Conservation (phyloP, 176 grass and related monocot genomes). For the Alopecurus myosuroides region DNA sequence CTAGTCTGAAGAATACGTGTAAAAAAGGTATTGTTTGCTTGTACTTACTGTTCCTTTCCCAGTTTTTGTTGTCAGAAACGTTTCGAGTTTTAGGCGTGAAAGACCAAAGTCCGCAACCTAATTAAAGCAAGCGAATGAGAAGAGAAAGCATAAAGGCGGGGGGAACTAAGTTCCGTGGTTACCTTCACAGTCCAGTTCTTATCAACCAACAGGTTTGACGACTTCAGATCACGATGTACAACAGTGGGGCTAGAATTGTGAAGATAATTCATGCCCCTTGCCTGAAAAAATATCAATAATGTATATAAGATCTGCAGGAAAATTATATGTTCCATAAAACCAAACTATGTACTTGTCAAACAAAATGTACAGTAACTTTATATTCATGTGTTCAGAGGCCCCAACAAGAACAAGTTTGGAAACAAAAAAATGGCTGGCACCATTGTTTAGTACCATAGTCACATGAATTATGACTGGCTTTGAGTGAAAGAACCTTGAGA, state of each 20-base stretch:
- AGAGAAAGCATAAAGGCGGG: not conserved
- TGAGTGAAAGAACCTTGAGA: not conserved
- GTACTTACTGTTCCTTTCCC: conserved; percentile 94
- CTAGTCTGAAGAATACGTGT: not conserved
- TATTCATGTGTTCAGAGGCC: not conserved
- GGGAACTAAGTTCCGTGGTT: not conserved
- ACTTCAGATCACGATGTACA: conserved; percentile 95
- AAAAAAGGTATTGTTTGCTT: not conserved
- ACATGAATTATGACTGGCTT: not conserved
- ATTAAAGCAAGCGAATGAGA: conserved; percentile 28
- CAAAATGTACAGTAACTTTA: not conserved
- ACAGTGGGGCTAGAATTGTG: conserved; percentile 73
- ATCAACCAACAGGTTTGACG: conserved; percentile 94
- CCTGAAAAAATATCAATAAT: conserved; percentile 33
- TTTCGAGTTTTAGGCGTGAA: conserved; percentile 81
- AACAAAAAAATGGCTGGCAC: not conserved
- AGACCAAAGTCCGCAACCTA: conserved; percentile 97
- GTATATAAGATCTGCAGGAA: not conserved
- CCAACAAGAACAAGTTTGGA: not conserved
- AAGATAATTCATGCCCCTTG: conserved; percentile 99
- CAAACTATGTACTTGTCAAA: not conserved
- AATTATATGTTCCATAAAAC: not conserved
- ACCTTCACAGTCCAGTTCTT: conserved; percentile 99
- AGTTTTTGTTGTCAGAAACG: conserved; percentile 80
- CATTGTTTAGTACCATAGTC: not conserved